Conservation (phyloP, 164 flowering plant species). For the Magnolia sinica region DNA sequence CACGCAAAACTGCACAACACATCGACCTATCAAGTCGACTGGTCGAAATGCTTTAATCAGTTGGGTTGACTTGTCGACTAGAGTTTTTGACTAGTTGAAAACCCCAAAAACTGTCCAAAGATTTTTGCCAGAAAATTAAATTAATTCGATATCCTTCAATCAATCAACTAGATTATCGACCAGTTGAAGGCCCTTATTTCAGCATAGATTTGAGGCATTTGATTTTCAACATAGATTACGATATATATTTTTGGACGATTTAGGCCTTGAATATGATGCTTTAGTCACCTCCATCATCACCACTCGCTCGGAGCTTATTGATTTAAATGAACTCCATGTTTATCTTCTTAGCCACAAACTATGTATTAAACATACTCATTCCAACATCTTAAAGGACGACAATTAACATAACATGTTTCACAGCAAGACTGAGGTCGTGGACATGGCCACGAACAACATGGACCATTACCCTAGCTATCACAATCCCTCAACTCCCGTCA, state of each 20-base stretch:
- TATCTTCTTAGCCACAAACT: neutral
- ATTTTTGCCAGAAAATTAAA: too few species aligned
- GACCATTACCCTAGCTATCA: neutral
- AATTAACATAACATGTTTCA: neutral
- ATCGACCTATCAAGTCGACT: too few species aligned
- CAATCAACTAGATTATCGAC: too few species aligned
- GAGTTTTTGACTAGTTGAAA: too few species aligned
- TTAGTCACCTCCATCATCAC: neutral
- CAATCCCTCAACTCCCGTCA: neutral
- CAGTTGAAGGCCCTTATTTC: too few species aligned
- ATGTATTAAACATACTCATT: neutral
- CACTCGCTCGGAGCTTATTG: neutral
- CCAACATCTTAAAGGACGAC: neutral
- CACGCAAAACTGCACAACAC: too few species aligned
- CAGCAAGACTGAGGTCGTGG: neutral
- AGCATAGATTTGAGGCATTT: too few species aligned
- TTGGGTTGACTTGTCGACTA: too few species aligned
- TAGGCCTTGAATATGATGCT: neutral
- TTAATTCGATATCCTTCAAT: too few species aligned
- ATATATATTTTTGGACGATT: neutral
- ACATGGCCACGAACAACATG: neutral
- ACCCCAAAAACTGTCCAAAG: too few species aligned
- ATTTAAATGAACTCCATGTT: neutral
- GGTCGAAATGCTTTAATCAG: too few species aligned
- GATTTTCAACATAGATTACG: too few species aligned